Evolutionary conservation across 495 filamentous ascomycete genomes (phyloP), one percentile per base, ranked within the genome.

Genomic region (Hypoxylon rickii): DNA sequence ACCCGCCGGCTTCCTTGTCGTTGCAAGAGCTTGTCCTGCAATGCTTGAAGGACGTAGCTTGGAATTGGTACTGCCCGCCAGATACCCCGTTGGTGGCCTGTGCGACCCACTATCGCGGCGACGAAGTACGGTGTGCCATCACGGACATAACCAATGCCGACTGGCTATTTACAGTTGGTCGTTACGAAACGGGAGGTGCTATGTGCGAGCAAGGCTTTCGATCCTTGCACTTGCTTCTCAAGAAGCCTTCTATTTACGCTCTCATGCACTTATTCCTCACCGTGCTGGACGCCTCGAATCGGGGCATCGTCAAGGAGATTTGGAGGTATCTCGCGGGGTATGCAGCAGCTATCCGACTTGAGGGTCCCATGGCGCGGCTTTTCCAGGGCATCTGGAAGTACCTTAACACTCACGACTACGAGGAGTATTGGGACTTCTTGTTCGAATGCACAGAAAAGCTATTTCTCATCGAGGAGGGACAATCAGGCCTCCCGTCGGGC

Each of bases 141-240:
- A 68, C 66, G 10, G 66, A 68, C 22, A 63, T 68, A 21, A 68
- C 66, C n/a, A 68, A 66, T 36, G 66, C 63, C 8, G 66, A 68
- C 34, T 68, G 66, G 66, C 17, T 68, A 10, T 66, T 68, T 29
- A 55, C 61, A 13, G 59, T 68, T 11, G 66, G 66, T 10, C 59
- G 66, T 7, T 66, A 39, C 20, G 63, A 63, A 15, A 55, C 53
- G 49, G 66, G 66, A 16, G 66, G 66, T n/a, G 53, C 33, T 3
- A 68, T 68, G 63, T 66, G 66, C 32, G 63, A 68, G 40, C 44
- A 63, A 37, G 66, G 66, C 2, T 68, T 68, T 26, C 58, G 53
- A 32, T 64, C 58, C 3, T 42, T 68, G 8, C 66, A 68, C 22
- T 11, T 66, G 24, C 55, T 68, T 45, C 53, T 68, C 36, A 63